These are phyloP conservation scores for Zymoseptoria crescenta DNA, from an alignment of 2,329 filamentous ascomycete species.

Conservation along the genomic window DNA sequence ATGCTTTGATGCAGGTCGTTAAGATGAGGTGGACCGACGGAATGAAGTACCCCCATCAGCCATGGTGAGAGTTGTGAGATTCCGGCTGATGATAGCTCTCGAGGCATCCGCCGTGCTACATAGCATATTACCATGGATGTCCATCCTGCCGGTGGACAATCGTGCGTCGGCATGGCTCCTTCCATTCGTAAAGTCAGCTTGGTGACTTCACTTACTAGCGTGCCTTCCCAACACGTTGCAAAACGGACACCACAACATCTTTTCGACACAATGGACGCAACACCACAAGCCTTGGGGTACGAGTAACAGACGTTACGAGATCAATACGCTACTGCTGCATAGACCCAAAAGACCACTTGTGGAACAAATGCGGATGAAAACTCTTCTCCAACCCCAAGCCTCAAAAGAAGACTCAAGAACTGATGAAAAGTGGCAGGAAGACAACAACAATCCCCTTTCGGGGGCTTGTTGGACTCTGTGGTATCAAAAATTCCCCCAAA, in stretches of 20 bases:
- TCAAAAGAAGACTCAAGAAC: background rate
- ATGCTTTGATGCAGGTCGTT: background rate
- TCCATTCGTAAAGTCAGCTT: background rate
- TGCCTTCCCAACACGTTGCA: no score
- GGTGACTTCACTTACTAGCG: background rate
- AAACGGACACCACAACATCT: background rate
- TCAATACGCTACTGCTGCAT: background rate
- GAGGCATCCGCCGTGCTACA: background rate
- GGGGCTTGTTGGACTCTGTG: no score
- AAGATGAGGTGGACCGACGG: background rate
- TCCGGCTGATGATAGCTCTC: background rate
- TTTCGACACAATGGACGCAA: background rate
- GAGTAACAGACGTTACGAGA: background rate
- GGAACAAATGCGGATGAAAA: no score
- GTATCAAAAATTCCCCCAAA: constrained; percentile 22
- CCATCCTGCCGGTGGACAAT: background rate
- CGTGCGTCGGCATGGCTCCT: background rate
- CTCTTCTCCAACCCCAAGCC: background rate
- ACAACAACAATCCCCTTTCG: no score
- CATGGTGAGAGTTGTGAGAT: no score
- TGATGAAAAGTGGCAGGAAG: no score
- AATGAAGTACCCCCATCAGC: no score
- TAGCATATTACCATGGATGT: background rate
- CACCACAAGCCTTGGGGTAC: background rate
- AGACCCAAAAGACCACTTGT: no score